Evolutionary conservation across 371 early-diverging fungal species (phyloP).

Genomic region (Mortierella sp.): DNA sequence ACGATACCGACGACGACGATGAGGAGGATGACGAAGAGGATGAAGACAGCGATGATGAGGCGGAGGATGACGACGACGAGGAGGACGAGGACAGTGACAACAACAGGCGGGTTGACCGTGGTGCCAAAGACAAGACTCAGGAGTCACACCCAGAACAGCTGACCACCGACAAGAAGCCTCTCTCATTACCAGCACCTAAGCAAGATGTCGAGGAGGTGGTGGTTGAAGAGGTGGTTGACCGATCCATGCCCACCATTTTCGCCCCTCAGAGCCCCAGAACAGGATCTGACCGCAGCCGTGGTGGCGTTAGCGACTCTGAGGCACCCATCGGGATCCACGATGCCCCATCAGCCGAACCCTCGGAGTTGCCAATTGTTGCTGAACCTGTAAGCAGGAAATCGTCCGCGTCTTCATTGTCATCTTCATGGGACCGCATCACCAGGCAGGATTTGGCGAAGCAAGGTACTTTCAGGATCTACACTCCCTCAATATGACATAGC

Average conservation of each 20-base stretch:
- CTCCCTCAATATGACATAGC: no score
- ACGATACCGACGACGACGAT: conserved; percentile 21
- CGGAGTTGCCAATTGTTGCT: background rate
- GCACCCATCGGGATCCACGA: background rate
- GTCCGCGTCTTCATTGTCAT: conserved; percentile 40
- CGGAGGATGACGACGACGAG: background rate
- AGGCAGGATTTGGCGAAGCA: conserved; percentile 39
- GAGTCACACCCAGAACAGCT: background rate
- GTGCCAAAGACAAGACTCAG: background rate
- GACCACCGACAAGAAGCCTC: background rate
- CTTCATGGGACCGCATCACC: conserved; percentile 46
- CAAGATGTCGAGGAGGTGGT: background rate
- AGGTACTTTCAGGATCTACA: conserved; percentile 18
- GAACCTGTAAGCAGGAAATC: background rate
- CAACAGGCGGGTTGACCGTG: background rate
- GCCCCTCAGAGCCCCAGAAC: background rate
- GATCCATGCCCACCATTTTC: conserved; percentile 15
- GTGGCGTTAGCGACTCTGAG: background rate
- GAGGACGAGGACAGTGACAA: background rate
- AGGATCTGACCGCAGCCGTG: background rate
- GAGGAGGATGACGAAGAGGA: conserved; percentile 26
- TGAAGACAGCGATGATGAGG: conserved; percentile 30
- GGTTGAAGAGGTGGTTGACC: conserved; percentile 10
- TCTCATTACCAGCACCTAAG: background rate
- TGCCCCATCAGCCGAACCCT: background rate